Evolutionary conservation across 495 filamentous ascomycete genomes (phyloP), one percentile per base, ranked within the genome.

Genomic region (Thozetella sp.): DNA sequence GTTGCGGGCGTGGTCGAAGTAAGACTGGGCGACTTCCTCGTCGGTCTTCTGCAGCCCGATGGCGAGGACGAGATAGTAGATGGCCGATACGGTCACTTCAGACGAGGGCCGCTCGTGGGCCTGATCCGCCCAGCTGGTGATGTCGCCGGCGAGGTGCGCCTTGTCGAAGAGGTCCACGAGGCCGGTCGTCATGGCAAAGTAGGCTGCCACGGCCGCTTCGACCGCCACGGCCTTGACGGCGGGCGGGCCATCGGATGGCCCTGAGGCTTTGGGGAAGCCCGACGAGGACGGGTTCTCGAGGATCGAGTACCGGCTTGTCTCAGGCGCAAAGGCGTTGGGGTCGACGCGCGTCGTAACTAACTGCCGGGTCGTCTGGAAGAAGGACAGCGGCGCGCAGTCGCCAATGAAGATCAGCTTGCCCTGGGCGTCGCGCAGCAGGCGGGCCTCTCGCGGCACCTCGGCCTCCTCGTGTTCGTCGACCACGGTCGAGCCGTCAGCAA

Each of bases 371-470:
- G 86, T 85, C 67, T 90, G 87, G 58, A 90, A 76, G 63, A 89
- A 87, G 0, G 88, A 88, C 25, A 90, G 73, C 43, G 85, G 87
- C 15, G 88, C 87, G 13, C 87, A 88, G 58, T 91, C 88, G 12
- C 88, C 88, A 57, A 90, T 82, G 64, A 90, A 91, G 51, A 82
- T 74, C 37, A 86, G 79, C 64, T 85, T 87, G 1, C 84, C 84
- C 48, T 83, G 80, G 0, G 82, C 77, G 53, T 87, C 84, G 43
- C 83, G 79, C 1, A 87, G 71, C 54, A 87, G 74, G 2, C 84
- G 76, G 10, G 83, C 77, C 56, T 80, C 77, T 17, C 72, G 69
- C 25, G 75, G 77, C 2, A 80, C 77, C 48, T 80, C 75, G 25
- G 75, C 74, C 58, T 79, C 77, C 27, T 74, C 72, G 22, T 69